Percentiles rank a stretch among this genome's conserved stretches.
Conservation (phyloP, 305 asterid genomes). For the Ajuga reptans region DNA sequence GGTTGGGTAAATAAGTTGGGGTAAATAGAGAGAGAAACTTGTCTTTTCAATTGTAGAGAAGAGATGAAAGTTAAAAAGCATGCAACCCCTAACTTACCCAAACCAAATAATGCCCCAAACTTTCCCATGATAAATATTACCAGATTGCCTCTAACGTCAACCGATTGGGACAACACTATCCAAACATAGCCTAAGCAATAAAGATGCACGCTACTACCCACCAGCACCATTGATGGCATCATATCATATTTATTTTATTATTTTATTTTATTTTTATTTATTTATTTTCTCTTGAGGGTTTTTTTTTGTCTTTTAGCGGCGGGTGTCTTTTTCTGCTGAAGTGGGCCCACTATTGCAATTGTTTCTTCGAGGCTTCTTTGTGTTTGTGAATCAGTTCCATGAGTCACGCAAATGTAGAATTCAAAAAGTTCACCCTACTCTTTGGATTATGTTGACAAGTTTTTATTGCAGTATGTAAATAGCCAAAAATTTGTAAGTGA, state of each 20-base stretch:
- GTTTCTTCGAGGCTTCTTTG: constrained; percentile 25
- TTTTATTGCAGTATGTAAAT: background rate
- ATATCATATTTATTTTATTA: background rate
- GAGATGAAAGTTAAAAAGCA: no score
- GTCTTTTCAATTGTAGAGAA: no score
- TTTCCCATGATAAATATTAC: no score
- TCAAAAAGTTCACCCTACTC: background rate
- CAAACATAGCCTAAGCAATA: no score
- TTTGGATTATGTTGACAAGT: background rate
- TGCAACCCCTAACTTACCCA: no score
- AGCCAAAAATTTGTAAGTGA: no score
- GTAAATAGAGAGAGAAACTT: no score
- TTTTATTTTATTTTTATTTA: background rate
- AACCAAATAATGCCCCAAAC: no score
- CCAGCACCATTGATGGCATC: constrained; percentile 41
- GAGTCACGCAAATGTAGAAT: background rate
- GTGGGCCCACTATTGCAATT: constrained; percentile 27
- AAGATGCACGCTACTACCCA: constrained; percentile 47
- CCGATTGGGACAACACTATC: no score
- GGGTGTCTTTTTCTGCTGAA: constrained; percentile 18
- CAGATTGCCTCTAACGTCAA: no score
- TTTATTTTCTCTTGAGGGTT: background rate
- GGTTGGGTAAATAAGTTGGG: no score
- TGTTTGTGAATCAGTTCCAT: constrained; percentile 17
- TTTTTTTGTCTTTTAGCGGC: constrained; percentile 33